These are phyloP conservation scores for Neocatenulostroma microsporum DNA, from an alignment of 2,329 filamentous ascomycete species.

Conservation along the genomic window DNA sequence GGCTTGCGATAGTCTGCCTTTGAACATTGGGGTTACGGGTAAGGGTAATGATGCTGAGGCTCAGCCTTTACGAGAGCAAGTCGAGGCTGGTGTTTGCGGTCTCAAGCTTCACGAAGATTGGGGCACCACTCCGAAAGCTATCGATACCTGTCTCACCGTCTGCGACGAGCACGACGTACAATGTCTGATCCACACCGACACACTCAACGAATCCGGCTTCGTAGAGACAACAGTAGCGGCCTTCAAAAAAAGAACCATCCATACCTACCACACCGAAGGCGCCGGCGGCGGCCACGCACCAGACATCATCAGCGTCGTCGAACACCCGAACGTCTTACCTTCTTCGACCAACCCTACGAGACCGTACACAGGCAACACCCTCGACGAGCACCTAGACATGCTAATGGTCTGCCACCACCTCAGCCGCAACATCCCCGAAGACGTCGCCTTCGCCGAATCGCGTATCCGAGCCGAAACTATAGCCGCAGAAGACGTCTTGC, in stretches of 20 bases:
- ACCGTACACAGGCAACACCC: conserved; percentile 82
- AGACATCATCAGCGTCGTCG: conserved; percentile 90
- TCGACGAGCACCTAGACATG: conserved; percentile 97
- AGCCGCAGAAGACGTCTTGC: conserved; percentile 89
- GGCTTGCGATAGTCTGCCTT: conserved; percentile 68
- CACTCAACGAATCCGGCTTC: conserved; percentile 94
- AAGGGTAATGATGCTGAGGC: conserved; percentile 83
- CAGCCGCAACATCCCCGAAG: conserved; percentile 85
- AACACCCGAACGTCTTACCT: conserved; percentile 79
- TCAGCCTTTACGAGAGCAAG: conserved; percentile 66
- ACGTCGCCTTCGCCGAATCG: conserved; percentile 89
- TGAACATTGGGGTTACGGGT: conserved; percentile 86
- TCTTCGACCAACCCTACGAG: conserved; percentile 88
- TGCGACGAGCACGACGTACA: conserved; percentile 91
- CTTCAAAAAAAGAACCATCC: conserved; percentile 79
- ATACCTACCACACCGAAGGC: conserved; percentile 95
- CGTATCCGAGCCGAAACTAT: conserved; percentile 95
- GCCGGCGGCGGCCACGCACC: conserved; percentile 91
- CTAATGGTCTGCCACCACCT: conserved; percentile 97
- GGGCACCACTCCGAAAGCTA: conserved; percentile 84
- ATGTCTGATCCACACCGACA: conserved; percentile 91
- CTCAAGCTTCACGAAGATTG: conserved; percentile 96
- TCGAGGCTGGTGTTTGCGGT: conserved; percentile 75
- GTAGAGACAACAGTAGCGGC: conserved; percentile 84
- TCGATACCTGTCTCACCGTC: conserved; percentile 70